Evolutionary conservation across 352 stramenopile genomes (phyloP).

Genomic region (Pythium inflatum): DNA sequence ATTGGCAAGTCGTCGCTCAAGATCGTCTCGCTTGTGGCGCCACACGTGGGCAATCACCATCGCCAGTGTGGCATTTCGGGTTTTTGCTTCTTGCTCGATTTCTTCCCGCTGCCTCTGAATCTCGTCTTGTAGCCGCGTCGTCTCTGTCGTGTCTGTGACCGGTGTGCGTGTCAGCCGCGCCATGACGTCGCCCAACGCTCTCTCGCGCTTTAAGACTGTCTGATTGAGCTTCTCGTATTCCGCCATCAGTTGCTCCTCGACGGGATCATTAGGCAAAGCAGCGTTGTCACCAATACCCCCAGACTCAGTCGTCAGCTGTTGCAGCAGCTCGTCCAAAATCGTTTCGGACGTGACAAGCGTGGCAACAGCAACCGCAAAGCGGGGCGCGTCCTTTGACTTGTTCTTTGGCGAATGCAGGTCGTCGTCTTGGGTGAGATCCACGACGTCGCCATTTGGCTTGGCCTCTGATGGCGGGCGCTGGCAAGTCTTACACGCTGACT

Average conservation of each 20-base stretch:
- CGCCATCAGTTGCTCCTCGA: slow-evolving; percentile 17
- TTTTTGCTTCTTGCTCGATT: slow-evolving; percentile 37
- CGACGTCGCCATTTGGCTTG: background rate
- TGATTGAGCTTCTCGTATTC: slow-evolving; percentile 25
- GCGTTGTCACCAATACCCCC: too few species aligned
- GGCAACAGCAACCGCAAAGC: background rate
- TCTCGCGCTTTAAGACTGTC: slow-evolving; percentile 37
- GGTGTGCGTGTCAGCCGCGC: slow-evolving; percentile 31
- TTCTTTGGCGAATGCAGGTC: slow-evolving; percentile 8
- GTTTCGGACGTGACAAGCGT: background rate
- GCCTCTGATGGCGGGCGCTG: too few species aligned
- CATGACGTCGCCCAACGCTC: slow-evolving; percentile 38
- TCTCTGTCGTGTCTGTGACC: slow-evolving; percentile 29
- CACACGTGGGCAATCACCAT: slow-evolving; percentile 39
- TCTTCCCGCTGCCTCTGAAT: slow-evolving; percentile 40
- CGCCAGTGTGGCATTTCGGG: slow-evolving; percentile 43
- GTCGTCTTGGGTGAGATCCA: slow-evolving; percentile 17
- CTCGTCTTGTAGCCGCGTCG: slow-evolving; percentile 43
- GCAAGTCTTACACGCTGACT: too few species aligned
- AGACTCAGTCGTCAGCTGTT: background rate
- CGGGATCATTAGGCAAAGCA: slow-evolving; percentile 18
- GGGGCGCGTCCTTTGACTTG: background rate
- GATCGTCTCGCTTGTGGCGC: slow-evolving; percentile 1
- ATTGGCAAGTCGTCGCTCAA: background rate
- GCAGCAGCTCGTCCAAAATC: background rate